Evolutionary conservation across 768 basidiomycete genomes (phyloP), one percentile per base, ranked within the genome.

Genomic region (Suillus placidus): DNA sequence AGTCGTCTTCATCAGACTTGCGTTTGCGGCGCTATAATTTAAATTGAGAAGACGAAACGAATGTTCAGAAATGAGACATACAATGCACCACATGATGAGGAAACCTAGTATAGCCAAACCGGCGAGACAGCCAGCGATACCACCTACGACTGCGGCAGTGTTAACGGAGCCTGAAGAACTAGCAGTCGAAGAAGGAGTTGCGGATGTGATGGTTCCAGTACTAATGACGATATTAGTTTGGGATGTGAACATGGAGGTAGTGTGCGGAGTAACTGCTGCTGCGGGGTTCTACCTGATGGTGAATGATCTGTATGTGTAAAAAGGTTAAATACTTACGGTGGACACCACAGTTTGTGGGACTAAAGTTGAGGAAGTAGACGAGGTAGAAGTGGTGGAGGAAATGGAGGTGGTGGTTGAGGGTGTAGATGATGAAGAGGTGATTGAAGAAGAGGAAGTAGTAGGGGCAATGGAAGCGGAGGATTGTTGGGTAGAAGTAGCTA

Each of bases 11-110:
- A 37, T 74, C 79, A 37, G 43, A 51, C 68, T 79, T 78, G 57
- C 80, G 77, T 42, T 77, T 78, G 45, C 82, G 83, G 61, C 83
- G 82, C 81, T 86, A 67, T 32, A 37, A 38, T 40, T 63, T 34
- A 47, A 40, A 63, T 61, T 67, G 34, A 65, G 63, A 61, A 60
- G 63, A 34, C 45, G 63, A 47, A 38, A 65, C 8, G 56, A 2
- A 61, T 2, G 43, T 26, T 56, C 1, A 18, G 56, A 55, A 60
- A 63, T 43, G 51, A 1, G 40, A 69, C 84, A 70, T 66, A 85
- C 86, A 65, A 86, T 65, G 68, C 82, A 80, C 77, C 81, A 86
- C 60, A 79, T 80, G 64, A 85, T 63, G 10, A 80, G 72, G 65
- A 85, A 79, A 35, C 78, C 73, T 34, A 78, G 65, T 47, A 65